Percentiles rank a stretch among this genome's conserved stretches.
Conservation (phyloP, 2,329 filamentous ascomycete genomes). For the Ascosphaera apis region DNA sequence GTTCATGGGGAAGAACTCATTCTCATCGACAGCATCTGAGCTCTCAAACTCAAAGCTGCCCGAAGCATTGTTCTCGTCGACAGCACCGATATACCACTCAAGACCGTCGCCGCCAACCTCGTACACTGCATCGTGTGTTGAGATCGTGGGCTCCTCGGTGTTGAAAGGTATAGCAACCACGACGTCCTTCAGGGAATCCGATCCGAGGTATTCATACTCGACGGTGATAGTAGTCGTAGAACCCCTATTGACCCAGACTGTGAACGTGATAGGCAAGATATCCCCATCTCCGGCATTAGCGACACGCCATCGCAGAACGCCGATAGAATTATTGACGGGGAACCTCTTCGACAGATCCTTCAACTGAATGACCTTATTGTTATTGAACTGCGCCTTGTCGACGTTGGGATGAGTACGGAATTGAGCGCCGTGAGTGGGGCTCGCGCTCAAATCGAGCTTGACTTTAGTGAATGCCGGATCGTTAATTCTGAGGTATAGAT, state of each 20-base stretch:
- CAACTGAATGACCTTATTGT: slow-evolving; percentile 65
- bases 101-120: slow-evolving; percentile 80
- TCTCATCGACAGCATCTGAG: slow-evolving; percentile 63
- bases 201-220: slow-evolving; percentile 79
- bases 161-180: slow-evolving; percentile 70
- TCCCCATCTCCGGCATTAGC: slow-evolving; percentile 59
- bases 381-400: slow-evolving; percentile 69
- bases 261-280: slow-evolving; percentile 81
- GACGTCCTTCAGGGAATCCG: slow-evolving; percentile 60
- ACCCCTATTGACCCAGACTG: slow-evolving; percentile 89
- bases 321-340: slow-evolving; percentile 81
- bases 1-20: slow-evolving; percentile 95
- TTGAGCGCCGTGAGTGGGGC: slow-evolving; percentile 61
- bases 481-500: slow-evolving; percentile 72
- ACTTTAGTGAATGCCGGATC: slow-evolving; percentile 79
- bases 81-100: slow-evolving; percentile 77
- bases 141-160: slow-evolving; percentile 64
- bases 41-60: slow-evolving; percentile 94
- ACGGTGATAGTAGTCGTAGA: slow-evolving; percentile 73
- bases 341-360: slow-evolving; percentile 74
- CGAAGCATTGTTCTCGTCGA: slow-evolving; percentile 59
- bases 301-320: slow-evolving; percentile 71
- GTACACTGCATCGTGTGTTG: slow-evolving; percentile 83
- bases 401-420: slow-evolving; percentile 95
- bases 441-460: slow-evolving; percentile 57